Base-by-base conservation (phyloP, 148 eudicot species). In the Fagopyrum tataricum region DNA sequence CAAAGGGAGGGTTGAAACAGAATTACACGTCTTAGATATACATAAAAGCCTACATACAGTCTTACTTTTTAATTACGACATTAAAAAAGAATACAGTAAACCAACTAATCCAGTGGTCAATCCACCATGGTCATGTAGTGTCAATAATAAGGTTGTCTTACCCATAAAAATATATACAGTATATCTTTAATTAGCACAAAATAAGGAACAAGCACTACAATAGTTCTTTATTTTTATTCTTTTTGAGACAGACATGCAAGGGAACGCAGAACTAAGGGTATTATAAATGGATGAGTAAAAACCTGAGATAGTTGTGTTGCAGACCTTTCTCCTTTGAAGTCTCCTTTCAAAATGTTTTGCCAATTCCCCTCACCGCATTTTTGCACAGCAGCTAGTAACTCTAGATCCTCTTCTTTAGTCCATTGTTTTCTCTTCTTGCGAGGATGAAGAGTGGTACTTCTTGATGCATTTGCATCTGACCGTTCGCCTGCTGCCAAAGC, bases 361-460 rank as follows among this genome's bases (percentile, higher is more conserved):
- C 98, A 93, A 84, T 85, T 93, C 37, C 88, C 89, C 79, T 93
- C 98, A 6, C 96, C 98, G 77, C 72, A 81, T 75, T 86, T 89
- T 67, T 76, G 64, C 74, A 90, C 93, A 75, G 90, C 86, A 71
- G 89, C 87, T 73, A 85, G 62, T 51, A 88, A 82, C 74, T 82
- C 84, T 68, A 49, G 49, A 67, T 95, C 98, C 80, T 94, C 98
- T 41, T 80, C 90, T 39, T 76, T 82, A 55, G 90, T 75, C 91
- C 93, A 95, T 70, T 77, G 81, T 80, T 88, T 91, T 76, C 96
- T 82, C 83, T 84, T 90, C 77, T 76, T 88, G 46, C 83, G 79
- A 37, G 86, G 67, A 76, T 85, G 83, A 67, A 77, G 42, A 68
- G 73, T 81, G 49, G 74, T 79, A 72, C 72, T 73, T 62, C 72